These are phyloP conservation scores for Euphrasia confusa DNA, from an alignment of 257 asterid genomes.

Conservation along the genomic window DNA sequence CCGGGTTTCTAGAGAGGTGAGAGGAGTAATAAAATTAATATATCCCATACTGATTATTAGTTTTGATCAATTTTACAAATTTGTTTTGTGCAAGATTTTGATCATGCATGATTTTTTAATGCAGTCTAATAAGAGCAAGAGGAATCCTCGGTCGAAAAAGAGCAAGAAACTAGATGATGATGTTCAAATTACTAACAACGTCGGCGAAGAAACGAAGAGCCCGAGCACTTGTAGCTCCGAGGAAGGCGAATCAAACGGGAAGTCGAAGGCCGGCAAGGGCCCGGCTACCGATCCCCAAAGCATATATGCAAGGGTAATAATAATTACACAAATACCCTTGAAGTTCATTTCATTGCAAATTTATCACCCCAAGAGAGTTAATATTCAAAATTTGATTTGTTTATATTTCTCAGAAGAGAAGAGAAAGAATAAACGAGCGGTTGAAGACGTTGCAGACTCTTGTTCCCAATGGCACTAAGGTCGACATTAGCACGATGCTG, in stretches of 20 bases:
- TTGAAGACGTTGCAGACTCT: slow-evolving; percentile 80
- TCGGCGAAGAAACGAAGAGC: slow-evolving; percentile 37
- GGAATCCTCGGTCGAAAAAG: slow-evolving; percentile 32
- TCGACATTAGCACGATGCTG: slow-evolving; percentile 94
- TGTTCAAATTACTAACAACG: slow-evolving; percentile 8
- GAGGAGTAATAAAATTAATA: background rate
- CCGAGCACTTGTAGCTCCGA: slow-evolving; percentile 47
- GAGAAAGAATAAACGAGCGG: slow-evolving; percentile 85
- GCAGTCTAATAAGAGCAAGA: slow-evolving; percentile 42
- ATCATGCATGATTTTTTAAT: background rate
- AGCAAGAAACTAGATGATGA: slow-evolving; percentile 29
- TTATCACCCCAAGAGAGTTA: background rate
- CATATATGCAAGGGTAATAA: slow-evolving; percentile 79
- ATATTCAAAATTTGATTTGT: background rate
- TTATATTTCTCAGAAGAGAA: slow-evolving; percentile 53
- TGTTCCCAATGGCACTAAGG: slow-evolving; percentile 91
- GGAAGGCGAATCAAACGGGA: slow-evolving; percentile 46
- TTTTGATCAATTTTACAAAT: background rate
- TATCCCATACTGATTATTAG: no score
- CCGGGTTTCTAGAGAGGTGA: background rate
- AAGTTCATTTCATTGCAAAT: background rate
- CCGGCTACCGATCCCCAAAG: slow-evolving; percentile 91
- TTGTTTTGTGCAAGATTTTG: background rate
- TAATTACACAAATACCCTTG: background rate
- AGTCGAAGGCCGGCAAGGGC: slow-evolving; percentile 54